Percentiles rank a stretch among this genome's conserved stretches.
Conservation (phyloP, 192 early-diverging fungal genomes). For the Backusella morwellensis region DNA sequence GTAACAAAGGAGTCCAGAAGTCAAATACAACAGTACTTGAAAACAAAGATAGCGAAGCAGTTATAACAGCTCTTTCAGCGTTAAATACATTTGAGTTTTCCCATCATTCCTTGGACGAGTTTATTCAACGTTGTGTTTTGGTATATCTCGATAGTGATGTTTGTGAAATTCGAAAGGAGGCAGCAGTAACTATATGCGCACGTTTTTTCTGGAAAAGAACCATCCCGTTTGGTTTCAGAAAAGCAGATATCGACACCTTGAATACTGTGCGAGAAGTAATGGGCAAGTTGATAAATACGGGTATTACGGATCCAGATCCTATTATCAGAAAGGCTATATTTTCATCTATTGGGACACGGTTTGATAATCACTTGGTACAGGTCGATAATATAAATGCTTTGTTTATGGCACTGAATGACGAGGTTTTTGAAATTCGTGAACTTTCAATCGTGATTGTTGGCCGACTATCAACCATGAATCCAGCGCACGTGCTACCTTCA, state of each 20-base stretch:
- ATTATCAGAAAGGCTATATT: slow-evolving; percentile 75
- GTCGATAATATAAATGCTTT: slow-evolving; percentile 86
- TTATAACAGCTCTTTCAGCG: slow-evolving; percentile 79
- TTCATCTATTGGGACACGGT: slow-evolving; percentile 71
- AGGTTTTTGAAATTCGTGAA: slow-evolving; percentile 83
- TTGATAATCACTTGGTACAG: slow-evolving; percentile 88
- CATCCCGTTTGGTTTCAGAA: slow-evolving; percentile 63
- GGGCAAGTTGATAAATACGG: slow-evolving; percentile 84
- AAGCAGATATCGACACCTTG: slow-evolving; percentile 68
- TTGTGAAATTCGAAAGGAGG: slow-evolving; percentile 76
- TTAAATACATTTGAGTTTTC: slow-evolving; percentile 86
- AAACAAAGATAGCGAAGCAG: slow-evolving; percentile 64
- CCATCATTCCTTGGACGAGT: slow-evolving; percentile 78
- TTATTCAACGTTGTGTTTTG: slow-evolving; percentile 80
- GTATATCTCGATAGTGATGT: slow-evolving; percentile 81
- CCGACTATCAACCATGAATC: slow-evolving; percentile 82
- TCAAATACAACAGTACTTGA: slow-evolving; percentile 40
- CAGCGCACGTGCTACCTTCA: slow-evolving; percentile 89
- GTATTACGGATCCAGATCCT: slow-evolving; percentile 82
- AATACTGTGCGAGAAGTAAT: slow-evolving; percentile 82
- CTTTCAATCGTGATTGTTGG: slow-evolving; percentile 83
- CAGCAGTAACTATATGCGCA: slow-evolving; percentile 80
- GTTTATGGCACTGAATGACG: slow-evolving; percentile 89
- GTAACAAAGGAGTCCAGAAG: slow-evolving; percentile 14
- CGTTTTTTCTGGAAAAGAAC: slow-evolving; percentile 79